phyloP scores from a whole-genome alignment of 805 yeast genomes.

The Candida ovalis region DNA sequence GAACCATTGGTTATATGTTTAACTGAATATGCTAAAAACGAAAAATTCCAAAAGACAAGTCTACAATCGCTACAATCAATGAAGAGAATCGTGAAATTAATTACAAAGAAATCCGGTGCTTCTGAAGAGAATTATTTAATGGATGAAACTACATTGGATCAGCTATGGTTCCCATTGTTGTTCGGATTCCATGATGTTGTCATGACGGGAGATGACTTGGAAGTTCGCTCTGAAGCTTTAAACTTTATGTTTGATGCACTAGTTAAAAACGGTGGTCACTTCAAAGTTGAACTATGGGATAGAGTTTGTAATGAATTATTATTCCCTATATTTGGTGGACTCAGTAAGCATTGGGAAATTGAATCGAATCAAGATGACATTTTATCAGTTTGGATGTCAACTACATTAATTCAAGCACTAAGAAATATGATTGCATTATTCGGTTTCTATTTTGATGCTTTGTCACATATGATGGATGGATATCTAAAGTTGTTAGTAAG shows the following conservation, averaged over 20 bases:
- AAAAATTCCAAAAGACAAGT: conserved; percentile 73
- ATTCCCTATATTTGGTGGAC: conserved; percentile 85
- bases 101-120: conserved; percentile 41
- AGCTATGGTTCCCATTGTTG: conserved; percentile 81
- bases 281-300: conserved; percentile 78
- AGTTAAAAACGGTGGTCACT: conserved; percentile 73
- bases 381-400: conserved; percentile 93
- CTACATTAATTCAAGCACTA: conserved; percentile 93
- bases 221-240: conserved; percentile 86
- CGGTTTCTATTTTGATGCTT: conserved; percentile 73
- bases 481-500: conserved; percentile 73
- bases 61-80: conserved; percentile 77
- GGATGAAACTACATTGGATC: conserved; percentile 26
- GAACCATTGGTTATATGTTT: conserved; percentile 68
- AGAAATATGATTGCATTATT: conserved; percentile 82
- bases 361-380: conserved; percentile 69
- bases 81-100: conserved; percentile 53
- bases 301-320: conserved; percentile 69
- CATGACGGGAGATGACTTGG: conserved; percentile 91
- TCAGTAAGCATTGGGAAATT: conserved; percentile 72
- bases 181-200: conserved; percentile 83
- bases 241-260: conserved; percentile 78
- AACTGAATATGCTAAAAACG: conserved; percentile 80
- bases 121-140: conserved; percentile 37
- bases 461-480: conserved; percentile 72